phyloP scores from a whole-genome alignment of 1,139 yeast species.

The Kodamaea suecica region DNA sequence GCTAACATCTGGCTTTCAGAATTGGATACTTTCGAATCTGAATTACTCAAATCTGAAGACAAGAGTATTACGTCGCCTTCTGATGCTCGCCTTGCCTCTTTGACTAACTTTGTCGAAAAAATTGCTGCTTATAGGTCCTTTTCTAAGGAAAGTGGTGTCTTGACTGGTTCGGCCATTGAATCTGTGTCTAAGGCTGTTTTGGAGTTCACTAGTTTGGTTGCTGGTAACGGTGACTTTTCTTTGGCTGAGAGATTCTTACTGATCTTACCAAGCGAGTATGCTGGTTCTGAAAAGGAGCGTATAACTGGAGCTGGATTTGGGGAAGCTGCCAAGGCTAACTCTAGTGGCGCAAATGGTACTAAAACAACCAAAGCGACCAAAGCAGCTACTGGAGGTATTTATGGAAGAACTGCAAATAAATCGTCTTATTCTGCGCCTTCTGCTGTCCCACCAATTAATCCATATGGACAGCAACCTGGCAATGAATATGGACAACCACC shows the following conservation, averaged over 20 bases:
- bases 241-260: slow-evolving; percentile 71
- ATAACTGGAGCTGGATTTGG: slow-evolving; percentile 53
- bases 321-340: slow-evolving; percentile 1
- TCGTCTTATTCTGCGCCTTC: background rate
- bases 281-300: slow-evolving; percentile 70
- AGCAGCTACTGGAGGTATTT: slow-evolving; percentile 9
- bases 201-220: slow-evolving; percentile 78
- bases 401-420: slow-evolving; percentile 10
- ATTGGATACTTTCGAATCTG: slow-evolving; percentile 55
- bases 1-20: slow-evolving; percentile 84
- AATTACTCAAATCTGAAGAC: slow-evolving; percentile 42
- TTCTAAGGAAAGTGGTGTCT: slow-evolving; percentile 36
- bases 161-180: slow-evolving; percentile 48
- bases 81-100: slow-evolving; percentile 81
- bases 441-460: background rate
- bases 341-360: slow-evolving; percentile 6
- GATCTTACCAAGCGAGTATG: slow-evolving; percentile 60
- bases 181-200: slow-evolving; percentile 56
- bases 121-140: slow-evolving; percentile 70
- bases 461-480: slow-evolving; percentile 3
- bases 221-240: slow-evolving; percentile 81
- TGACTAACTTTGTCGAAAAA: slow-evolving; percentile 81
- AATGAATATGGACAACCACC: slow-evolving; percentile 1
- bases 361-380: slow-evolving; percentile 7
- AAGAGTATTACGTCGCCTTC: slow-evolving; percentile 56